A percentile compares a stretch with the other conserved stretches of the same genome.
phyloP scores from a whole-genome alignment of 345 rosid genomes.

The Trapa bicornis region DNA sequence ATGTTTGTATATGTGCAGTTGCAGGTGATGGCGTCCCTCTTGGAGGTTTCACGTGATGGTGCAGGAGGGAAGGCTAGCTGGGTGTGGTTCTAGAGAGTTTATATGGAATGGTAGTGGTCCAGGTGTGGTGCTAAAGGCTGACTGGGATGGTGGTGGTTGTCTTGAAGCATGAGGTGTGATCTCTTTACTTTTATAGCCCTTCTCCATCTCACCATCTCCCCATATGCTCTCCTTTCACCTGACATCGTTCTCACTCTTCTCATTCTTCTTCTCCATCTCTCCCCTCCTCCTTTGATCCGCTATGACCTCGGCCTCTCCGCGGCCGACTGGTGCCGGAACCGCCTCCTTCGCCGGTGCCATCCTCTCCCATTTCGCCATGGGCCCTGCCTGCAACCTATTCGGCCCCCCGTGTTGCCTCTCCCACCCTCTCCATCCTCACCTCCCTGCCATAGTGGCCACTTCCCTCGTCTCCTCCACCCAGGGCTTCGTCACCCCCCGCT shows the following conservation, averaged over 20 bases:
- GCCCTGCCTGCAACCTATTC: conserved; percentile 53
- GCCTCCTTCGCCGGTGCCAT: conserved; percentile 77
- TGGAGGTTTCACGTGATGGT: too few relatives aligned
- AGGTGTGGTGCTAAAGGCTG: too few relatives aligned
- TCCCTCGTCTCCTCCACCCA: conserved; percentile 36
- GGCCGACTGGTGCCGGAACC: conserved; percentile 36
- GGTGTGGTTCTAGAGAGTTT: too few relatives aligned
- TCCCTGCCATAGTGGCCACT: conserved; percentile 40
- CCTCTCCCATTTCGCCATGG: conserved; percentile 83
- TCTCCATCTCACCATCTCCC: conserved; percentile 37
- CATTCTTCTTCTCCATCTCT: conserved; percentile 83
- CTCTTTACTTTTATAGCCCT: too few relatives aligned
- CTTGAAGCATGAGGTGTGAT: too few relatives aligned
- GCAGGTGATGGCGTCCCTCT: too few relatives aligned
- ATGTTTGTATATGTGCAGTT: too few relatives aligned
- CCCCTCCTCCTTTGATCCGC: conserved; percentile 76
- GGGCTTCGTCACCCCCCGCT: conserved; percentile 48
- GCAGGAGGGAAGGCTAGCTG: too few relatives aligned
- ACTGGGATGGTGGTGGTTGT: too few relatives aligned
- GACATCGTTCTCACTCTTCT: conserved; percentile 78
- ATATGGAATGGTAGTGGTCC: too few relatives aligned
- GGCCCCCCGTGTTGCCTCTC: conserved; percentile 72
- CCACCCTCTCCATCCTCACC: conserved; percentile 54
- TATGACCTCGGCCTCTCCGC: conserved; percentile 41
- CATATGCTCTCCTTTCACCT: conserved; percentile 75